Base-by-base conservation (phyloP, 2,329 filamentous ascomycete species). In the Lecanosticta acicola region DNA sequence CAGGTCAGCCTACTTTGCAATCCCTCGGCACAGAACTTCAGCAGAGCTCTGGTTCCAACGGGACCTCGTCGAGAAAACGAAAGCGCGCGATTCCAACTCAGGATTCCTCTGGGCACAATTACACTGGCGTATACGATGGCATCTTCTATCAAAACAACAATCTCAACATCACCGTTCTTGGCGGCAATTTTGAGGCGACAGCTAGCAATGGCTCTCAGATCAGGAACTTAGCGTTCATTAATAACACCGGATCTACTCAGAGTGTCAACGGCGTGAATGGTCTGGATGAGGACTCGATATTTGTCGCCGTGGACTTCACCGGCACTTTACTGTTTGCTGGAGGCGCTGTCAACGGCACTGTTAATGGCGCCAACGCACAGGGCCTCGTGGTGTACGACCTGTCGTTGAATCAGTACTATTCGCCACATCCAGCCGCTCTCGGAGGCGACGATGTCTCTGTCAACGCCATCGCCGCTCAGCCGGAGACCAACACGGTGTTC, bases 371-470 rank as follows among this genome's bases (percentile, higher is more conserved):
- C 17, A 68, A 69, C 13, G 71, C 96, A 41, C 80, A 76, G 50
- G 93, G 91, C 2, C 71, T 98, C 11, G 70, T 96, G 26, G 77
- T 84, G 0, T 97, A 93, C 66, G 81, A 96, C 61, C 73, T 98
- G 13, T 71, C 71, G 2, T 76, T 72, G 39, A 79, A 78, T 43
- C 73, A 75, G 2, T 89, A 85, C 57, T 65, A 68, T 9, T 71
- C 73, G 45, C 76, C 74, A 2, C 89, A 96, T 59, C 87, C 91
- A 1, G 83, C 89, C 20, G 76, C 84, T 1, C 73, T 97, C 2
- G 75, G 75, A 9, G 90, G 91, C 11, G 71, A 74, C 4, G 77
- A 81, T 51, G 80, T 82, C 19, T 79, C 80, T 2, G 89, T 97
- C 34, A 84, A 87, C 47, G 74, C 85, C 20, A 88, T 98, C 56